phyloP scores from a whole-genome alignment of 2,329 filamentous ascomycete species.

The Xylaria sp. region DNA sequence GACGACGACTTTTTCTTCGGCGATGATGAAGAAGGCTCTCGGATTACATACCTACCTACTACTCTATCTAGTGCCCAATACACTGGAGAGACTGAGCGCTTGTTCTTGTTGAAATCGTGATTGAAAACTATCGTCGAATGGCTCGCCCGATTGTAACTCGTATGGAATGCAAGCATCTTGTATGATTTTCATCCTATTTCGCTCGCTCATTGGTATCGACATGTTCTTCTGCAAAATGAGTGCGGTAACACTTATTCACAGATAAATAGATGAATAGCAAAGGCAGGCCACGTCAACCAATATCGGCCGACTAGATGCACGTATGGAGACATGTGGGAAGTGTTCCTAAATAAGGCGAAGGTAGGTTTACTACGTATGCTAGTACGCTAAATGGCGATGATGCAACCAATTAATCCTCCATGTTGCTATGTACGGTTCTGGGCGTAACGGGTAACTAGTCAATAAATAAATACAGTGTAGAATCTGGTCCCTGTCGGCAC shows the following conservation, averaged over 20 bases:
- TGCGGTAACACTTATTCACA: not conserved
- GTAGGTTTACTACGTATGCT: not conserved
- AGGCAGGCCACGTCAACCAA: slow-evolving; percentile 6
- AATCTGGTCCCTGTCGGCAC: not conserved
- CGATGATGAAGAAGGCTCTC: not conserved
- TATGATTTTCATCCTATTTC: not conserved
- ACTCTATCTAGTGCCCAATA: too few species aligned
- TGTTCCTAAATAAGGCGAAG: not conserved
- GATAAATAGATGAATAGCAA: not conserved
- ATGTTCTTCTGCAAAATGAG: not conserved
- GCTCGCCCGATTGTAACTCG: not conserved
- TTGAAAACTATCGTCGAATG: not conserved
- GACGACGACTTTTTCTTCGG: not conserved
- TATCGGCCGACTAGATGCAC: not conserved
- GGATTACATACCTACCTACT: too few species aligned
- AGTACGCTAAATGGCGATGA: not conserved
- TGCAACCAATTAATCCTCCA: slow-evolving; percentile 7
- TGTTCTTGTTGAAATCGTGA: not conserved
- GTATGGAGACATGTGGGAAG: not conserved
- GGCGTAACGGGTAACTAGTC: slow-evolving; percentile 29
- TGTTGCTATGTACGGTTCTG: slow-evolving; percentile 6
- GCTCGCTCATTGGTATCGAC: not conserved
- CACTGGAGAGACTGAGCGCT: not conserved
- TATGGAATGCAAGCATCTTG: not conserved
- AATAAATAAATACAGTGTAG: slow-evolving; percentile 38